Percentiles rank a stretch among this genome's conserved stretches.
Evolutionary conservation across 805 yeast genomes (phyloP).

Genomic region (Candida multigemmis): DNA sequence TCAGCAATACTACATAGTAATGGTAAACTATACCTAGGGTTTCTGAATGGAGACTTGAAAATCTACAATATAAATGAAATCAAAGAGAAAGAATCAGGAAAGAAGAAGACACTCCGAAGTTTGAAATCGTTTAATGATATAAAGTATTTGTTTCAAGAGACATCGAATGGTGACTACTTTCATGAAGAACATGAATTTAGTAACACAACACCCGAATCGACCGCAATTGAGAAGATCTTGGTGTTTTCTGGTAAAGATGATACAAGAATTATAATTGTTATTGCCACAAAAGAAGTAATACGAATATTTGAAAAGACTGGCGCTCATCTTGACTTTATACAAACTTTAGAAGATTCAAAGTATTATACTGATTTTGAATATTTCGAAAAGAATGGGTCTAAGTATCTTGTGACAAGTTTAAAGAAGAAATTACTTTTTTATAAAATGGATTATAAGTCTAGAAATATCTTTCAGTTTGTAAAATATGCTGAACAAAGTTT

Average conservation of each 20-base stretch:
- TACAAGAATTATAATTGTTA: conserved; percentile 14
- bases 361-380: conserved; percentile 9
- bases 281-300: conserved; percentile 14
- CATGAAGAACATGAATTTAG: conserved; percentile 9
- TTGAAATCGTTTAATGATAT: conserved; percentile 16
- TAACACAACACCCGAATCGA: too few species aligned
- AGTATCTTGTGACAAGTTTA: conserved; percentile 16
- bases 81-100: conserved; percentile 6
- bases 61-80: conserved; percentile 11
- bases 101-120: conserved; percentile 7
- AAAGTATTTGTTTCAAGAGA: too few species aligned
- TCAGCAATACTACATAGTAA: conserved; percentile 13
- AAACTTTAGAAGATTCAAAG: conserved; percentile 16
- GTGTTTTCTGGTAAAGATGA: conserved; percentile 9
- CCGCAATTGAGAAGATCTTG: conserved; percentile 11
- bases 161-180: too few species aligned
- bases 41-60: conserved; percentile 24
- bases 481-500: conserved; percentile 14
- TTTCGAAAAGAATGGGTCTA: conserved; percentile 8
- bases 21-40: conserved; percentile 19
- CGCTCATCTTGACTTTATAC: conserved; percentile 20
- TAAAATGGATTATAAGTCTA: conserved; percentile 16
- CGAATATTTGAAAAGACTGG: conserved; percentile 22
- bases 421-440: conserved; percentile 20
- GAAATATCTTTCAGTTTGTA: conserved; percentile 20